Percentiles rank a stretch among this genome's conserved stretches.
Evolutionary conservation across 2,329 filamentous ascomycete species (phyloP).

Genomic region (Claviceps paspali): DNA sequence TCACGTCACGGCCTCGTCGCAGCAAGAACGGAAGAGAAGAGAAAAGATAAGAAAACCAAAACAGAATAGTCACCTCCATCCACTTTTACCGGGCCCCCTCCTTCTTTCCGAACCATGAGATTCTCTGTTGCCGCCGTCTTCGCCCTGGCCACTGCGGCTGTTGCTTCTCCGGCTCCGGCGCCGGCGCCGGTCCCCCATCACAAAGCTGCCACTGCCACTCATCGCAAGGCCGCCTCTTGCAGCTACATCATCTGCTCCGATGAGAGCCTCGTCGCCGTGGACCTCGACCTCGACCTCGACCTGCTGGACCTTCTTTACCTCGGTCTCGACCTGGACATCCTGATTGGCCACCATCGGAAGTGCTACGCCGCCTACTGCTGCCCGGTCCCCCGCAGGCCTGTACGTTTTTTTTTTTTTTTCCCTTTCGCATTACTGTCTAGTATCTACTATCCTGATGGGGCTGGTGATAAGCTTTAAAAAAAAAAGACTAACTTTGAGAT

Average conservation of each 20-base stretch:
- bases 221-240: too few species aligned
- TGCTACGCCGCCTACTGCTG: slow-evolving; percentile 4
- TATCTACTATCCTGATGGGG: too few species aligned
- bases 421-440: too few species aligned
- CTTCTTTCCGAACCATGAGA: too few species aligned
- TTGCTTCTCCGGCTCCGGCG: not conserved
- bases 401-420: too few species aligned
- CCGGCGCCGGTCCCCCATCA: not conserved
- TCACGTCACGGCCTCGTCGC: too few species aligned
- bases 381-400: not conserved
- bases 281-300: not conserved
- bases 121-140: slow-evolving; percentile 3
- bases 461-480: too few species aligned
- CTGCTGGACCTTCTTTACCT: not conserved
- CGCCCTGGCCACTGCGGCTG: slow-evolving; percentile 2
- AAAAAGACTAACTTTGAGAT: too few species aligned
- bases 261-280: not conserved
- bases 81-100: too few species aligned
- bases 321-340: not conserved
- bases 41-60: not conserved
- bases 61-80: too few species aligned
- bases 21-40: too few species aligned
- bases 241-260: not conserved
- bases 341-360: not conserved
- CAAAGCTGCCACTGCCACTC: too few species aligned